A percentile compares a stretch with the other conserved stretches of the same genome.
Conservation (phyloP, 768 basidiomycete genomes). For the Termitomyces sp. region DNA sequence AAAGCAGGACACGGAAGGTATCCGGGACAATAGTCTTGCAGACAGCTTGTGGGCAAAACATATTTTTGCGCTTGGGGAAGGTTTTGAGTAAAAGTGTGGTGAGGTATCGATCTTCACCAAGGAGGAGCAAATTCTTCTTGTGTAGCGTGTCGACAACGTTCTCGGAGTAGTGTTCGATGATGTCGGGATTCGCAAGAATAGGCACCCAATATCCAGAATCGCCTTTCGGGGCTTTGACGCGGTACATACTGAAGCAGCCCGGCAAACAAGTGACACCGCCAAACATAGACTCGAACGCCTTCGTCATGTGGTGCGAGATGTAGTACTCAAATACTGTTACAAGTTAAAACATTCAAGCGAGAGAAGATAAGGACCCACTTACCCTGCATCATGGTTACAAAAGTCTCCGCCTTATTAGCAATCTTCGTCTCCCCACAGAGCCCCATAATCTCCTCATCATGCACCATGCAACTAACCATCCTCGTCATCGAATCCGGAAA, state of each 20-base stretch:
- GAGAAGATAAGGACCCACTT: slow-evolving; percentile 21
- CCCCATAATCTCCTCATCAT: slow-evolving; percentile 98
- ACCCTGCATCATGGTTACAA: slow-evolving; percentile 99
- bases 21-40: slow-evolving; percentile 99
- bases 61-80: slow-evolving; percentile 98
- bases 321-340: slow-evolving; percentile 95
- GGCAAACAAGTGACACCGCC: slow-evolving; percentile 99
- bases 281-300: slow-evolving; percentile 99
- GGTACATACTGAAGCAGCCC: slow-evolving; percentile 99
- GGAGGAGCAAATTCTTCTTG: slow-evolving; percentile 96
- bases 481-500: slow-evolving; percentile 97
- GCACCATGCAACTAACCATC: slow-evolving; percentile 95
- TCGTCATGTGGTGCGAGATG: slow-evolving; percentile 98
- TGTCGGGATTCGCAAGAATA: slow-evolving; percentile 96
- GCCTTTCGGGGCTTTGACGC: slow-evolving; percentile 99
- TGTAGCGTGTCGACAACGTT: slow-evolving; percentile 99
- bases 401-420: slow-evolving; percentile 97
- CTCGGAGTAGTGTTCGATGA: slow-evolving; percentile 98
- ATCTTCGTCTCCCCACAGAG: slow-evolving; percentile 99
- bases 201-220: slow-evolving; percentile 97
- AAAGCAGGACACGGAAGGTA: slow-evolving; percentile 88
- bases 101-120: slow-evolving; percentile 99
- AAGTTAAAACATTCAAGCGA: not conserved
- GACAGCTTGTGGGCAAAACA: slow-evolving; percentile 98
- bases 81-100: slow-evolving; percentile 98